Percentiles rank a stretch among this genome's conserved stretches.
phyloP scores from a whole-genome alignment of 441 rosid species.

The Melastoma candidum region DNA sequence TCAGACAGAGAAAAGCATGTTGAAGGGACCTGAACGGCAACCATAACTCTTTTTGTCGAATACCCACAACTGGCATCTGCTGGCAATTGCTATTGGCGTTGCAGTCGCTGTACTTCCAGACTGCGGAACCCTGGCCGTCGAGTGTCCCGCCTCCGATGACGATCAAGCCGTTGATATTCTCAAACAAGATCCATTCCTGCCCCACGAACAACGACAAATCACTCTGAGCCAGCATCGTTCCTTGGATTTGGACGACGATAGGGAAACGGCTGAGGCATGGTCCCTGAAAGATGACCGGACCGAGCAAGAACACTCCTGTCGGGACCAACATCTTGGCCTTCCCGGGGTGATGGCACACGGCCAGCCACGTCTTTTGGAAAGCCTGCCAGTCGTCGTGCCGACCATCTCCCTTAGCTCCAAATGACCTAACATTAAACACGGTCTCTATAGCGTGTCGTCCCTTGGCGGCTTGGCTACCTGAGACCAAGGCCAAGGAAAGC shows the following conservation, averaged over 20 bases:
- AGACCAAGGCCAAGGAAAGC: conserved; percentile 15
- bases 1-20: background rate
- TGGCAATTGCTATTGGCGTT: conserved; percentile 7
- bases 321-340: conserved; percentile 39
- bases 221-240: conserved; percentile 28
- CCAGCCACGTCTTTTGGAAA: conserved; percentile 35
- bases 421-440: conserved; percentile 31
- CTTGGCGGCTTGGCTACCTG: conserved; percentile 11
- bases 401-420: conserved; percentile 34
- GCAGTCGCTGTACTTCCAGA: conserved; percentile 31
- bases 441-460: conserved; percentile 13
- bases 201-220: conserved; percentile 21
- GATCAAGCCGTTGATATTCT: conserved; percentile 27
- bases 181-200: conserved; percentile 37
- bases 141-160: conserved; percentile 35
- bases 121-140: conserved; percentile 43
- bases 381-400: conserved; percentile 26
- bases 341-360: conserved; percentile 30
- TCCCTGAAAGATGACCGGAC: conserved; percentile 35
- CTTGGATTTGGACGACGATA: conserved; percentile 26
- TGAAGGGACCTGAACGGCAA: background rate
- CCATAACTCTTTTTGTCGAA: background rate
- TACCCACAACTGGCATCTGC: conserved; percentile 43
- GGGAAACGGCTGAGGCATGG: conserved; percentile 34
- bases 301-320: conserved; percentile 27